Evolutionary conservation across 106 monocot genomes (phyloP), one percentile per base, ranked within the genome.

Genomic region (Dendrobium officinale): DNA sequence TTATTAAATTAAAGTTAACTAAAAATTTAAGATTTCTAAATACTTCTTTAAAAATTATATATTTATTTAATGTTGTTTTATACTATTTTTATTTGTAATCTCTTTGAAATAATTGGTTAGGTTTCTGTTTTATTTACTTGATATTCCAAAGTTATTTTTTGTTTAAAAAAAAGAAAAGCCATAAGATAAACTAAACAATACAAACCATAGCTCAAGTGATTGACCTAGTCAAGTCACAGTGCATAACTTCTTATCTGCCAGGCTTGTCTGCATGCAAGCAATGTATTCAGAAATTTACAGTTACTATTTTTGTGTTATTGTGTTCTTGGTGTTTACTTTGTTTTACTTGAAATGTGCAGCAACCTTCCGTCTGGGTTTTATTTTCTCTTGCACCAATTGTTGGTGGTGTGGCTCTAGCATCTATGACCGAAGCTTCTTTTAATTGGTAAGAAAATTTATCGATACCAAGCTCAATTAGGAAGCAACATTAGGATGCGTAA

Each of bases 381-480:
- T 78, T 75, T 42, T 88, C 92, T 55, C 88, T 93, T 49, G 18
- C 84, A n/a, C 92, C 92, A 41, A 90, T 93, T 83, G 90, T 93
- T 82, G 92, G 92, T 72, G 92, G 92, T 78, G 88, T 93, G 22
- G 92, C 83, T 82, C 82, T 93, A 70, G 92, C 92, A 75, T 93
- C 92, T 9, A 80, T 93, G 37, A 90, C 92, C 11, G 92, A 93
- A 85, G 86, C 88, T 61, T 93, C 92, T 29, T 93, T 93, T 58
- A 90, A 93, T 81, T 93, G 92, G 92, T 93, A 83, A 78, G 83
- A 45, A 17, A 73, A 80, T 61, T 15, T 55, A 11, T 67, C 26
- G 47, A 17, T 9, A 75, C 19, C 24, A 75, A 76, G 43, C 45
- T 75, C 43, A 19, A n/a, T 44, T n/a, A 17, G 8, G 43, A 75